phyloP scores from a whole-genome alignment of 1,284 basidiomycete genomes.

The Rugiboletus extremiorientalis region DNA sequence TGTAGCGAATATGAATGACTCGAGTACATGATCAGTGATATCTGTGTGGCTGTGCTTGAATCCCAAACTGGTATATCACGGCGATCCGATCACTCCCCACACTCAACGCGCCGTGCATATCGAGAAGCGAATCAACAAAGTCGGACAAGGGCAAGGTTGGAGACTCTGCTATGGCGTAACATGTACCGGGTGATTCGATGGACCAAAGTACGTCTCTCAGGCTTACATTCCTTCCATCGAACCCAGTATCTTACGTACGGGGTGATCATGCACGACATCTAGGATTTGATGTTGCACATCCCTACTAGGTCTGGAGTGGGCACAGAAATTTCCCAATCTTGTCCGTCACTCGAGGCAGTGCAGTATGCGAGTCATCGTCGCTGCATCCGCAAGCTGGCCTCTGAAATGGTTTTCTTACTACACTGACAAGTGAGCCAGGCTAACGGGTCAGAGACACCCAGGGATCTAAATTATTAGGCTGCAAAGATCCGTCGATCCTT shows the following conservation, averaged over 20 bases:
- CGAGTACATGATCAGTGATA: too few relatives aligned
- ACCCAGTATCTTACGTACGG: background rate
- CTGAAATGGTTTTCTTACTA: background rate
- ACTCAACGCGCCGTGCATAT: constrained; percentile 48
- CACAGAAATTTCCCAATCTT: constrained; percentile 33
- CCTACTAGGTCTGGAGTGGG: constrained; percentile 33
- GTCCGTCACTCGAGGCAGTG: constrained; percentile 47
- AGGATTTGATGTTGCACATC: constrained; percentile 16
- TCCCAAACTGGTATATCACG: too few relatives aligned
- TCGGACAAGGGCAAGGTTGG: constrained; percentile 37
- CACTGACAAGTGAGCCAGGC: background rate
- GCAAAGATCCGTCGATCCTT: constrained; percentile 4
- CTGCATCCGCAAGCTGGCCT: constrained; percentile 26
- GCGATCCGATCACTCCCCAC: too few relatives aligned
- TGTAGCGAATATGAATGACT: too few relatives aligned
- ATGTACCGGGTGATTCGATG: constrained; percentile 23
- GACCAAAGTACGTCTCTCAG: constrained; percentile 7
- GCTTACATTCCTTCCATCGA: background rate
- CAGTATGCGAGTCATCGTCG: constrained; percentile 48
- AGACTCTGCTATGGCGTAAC: constrained; percentile 36
- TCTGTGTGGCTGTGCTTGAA: too few relatives aligned
- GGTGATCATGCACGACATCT: background rate
- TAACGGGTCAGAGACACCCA: constrained; percentile 10
- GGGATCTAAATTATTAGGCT: constrained; percentile 2
- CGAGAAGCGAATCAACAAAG: constrained; percentile 36